phyloP scores from a whole-genome alignment of 1,284 basidiomycete genomes.

The Rhizoctonia solani region DNA sequence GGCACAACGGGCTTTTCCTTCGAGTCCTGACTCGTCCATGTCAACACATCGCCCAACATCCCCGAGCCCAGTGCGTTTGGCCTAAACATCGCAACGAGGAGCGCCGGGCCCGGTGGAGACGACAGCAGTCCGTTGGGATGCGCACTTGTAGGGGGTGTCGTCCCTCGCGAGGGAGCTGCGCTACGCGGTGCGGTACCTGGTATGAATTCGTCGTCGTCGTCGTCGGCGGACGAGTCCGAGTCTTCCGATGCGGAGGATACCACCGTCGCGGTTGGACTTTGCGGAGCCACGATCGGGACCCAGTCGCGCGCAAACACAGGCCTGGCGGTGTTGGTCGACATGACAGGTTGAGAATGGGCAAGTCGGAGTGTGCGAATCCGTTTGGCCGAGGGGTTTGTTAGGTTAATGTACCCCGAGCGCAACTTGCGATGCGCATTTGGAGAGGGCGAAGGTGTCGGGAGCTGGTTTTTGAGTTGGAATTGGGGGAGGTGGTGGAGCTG shows the following conservation, averaged over 20 bases:
- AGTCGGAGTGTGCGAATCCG: constrained; percentile 22
- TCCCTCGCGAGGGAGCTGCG: constrained; percentile 22
- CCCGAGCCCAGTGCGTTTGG: constrained; percentile 15
- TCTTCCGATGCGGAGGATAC: constrained; percentile 9
- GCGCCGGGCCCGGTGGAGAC: constrained; percentile 2
- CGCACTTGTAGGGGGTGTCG: constrained; percentile 23
- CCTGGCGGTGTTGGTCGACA: background rate
- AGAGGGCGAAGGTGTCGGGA: background rate
- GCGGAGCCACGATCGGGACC: background rate
- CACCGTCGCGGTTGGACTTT: constrained; percentile 13
- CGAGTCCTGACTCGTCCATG: constrained; percentile 7
- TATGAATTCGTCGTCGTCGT: constrained; percentile 8
- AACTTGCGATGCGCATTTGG: constrained; percentile 16
- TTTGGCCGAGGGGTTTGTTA: constrained; percentile 32
- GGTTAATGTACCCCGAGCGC: constrained; percentile 10
- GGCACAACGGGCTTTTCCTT: constrained; percentile 22
- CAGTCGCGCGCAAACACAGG: constrained; percentile 27
- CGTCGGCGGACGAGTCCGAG: constrained; percentile 17
- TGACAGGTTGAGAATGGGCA: background rate
- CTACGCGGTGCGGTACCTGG: background rate
- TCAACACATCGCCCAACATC: constrained; percentile 10
- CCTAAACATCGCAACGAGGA: constrained; percentile 20
- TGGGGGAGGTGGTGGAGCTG: background rate
- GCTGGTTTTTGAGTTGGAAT: background rate
- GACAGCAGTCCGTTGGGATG: background rate